Base-by-base conservation (phyloP, 2,329 filamentous ascomycete species). In the Fusarium bulbicola region DNA sequence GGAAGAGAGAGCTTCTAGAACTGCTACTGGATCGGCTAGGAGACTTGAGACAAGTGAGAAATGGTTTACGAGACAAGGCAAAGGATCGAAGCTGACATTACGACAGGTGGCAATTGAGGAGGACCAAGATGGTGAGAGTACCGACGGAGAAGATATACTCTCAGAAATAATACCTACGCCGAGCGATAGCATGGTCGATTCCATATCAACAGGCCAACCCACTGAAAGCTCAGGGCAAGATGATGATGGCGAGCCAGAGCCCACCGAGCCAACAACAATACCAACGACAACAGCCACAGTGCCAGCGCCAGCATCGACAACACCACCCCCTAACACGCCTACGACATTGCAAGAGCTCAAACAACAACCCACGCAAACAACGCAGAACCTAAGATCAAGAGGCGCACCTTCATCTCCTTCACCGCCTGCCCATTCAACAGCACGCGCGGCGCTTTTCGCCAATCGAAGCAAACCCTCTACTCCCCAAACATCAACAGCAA, bases 1-100 rank as follows among this genome's bases (percentile, higher is more conserved):
- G 84, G 47, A 92, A 93, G 77, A 87, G 91, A 64, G 90, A 92
- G 40, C 79, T 89, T 10, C 85, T 95, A 58, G 92, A 93, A 75
- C 85, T 88, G 60, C 81, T 95, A 46, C 84, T 88, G 47, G 90
- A 93, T 74, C 85, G 91, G 42, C 81, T 95, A 70, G 85, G 90
- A 66, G 92, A 95, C 76, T 80, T 95, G 15, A 87, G 91, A 74
- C 89, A 93, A 73, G 86, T 92, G 75, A 36, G 73, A 36, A 76
- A 34, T 68, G 37, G 12, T 7, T 16, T 20, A 2, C 6, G 15
- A 18, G 4, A 14, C 20, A 20, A 24, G 10, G 21, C 34, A 9
- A 14, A 40, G 12, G n/a, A 24, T 32, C n/a, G 9, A 28, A 28
- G 34, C 68, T 79, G 39, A 79, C 60, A 45, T 37, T 30, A 16